Percentiles rank a stretch among this genome's conserved stretches.
Evolutionary conservation across 352 stramenopile species (phyloP).

Genomic region (Globisporangium irregulare): DNA sequence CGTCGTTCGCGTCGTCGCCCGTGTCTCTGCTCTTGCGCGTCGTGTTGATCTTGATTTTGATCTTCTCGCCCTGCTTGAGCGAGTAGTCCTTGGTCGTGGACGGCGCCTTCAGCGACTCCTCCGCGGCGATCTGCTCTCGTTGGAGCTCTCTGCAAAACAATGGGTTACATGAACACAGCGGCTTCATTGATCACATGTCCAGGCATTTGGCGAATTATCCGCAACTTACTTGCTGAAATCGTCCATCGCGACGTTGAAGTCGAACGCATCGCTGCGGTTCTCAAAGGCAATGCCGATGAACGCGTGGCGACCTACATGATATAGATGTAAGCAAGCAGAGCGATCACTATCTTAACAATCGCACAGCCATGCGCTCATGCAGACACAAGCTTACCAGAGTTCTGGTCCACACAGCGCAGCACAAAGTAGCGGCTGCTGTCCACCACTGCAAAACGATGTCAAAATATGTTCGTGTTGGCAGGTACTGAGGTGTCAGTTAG

Average conservation of each 20-base stretch:
- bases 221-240: constrained; percentile 71
- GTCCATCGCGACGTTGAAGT: constrained; percentile 93
- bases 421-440: not conserved
- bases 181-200: too few species aligned
- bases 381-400: not conserved
- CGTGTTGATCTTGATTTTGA: constrained; percentile 83
- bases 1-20: constrained; percentile 28
- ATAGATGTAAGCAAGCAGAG: not conserved
- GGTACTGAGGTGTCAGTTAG: too few species aligned
- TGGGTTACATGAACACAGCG: too few species aligned
- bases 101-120: constrained; percentile 32
- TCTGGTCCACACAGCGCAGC: not conserved
- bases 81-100: constrained; percentile 82
- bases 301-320: constrained; percentile 52
- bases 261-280: constrained; percentile 93
- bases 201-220: not conserved
- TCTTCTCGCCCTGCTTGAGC: constrained; percentile 92
- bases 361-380: not conserved
- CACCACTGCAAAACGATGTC: not conserved
- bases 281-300: constrained; percentile 94
- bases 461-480: not conserved
- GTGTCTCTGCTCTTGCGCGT: constrained; percentile 50
- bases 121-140: constrained; percentile 43
- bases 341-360: not conserved
- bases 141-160: constrained; percentile 40